phyloP scores from a whole-genome alignment of 2,329 filamentous ascomycete genomes.

The Epichloe typhina region DNA sequence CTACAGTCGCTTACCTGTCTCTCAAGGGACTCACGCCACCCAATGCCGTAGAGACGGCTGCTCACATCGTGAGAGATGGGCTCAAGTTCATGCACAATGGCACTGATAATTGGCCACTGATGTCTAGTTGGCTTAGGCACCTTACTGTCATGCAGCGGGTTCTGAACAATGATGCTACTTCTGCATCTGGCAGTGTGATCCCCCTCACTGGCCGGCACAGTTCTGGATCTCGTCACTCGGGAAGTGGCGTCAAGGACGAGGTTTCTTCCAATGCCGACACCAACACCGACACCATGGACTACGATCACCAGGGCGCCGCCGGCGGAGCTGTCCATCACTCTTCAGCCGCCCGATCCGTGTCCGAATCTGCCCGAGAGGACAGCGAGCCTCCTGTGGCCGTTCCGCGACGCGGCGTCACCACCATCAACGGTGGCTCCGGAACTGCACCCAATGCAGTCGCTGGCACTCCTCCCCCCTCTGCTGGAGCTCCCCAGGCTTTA shows the following conservation, averaged over 20 bases:
- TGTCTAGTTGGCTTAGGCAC: conserved; percentile 46
- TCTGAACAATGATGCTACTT: conserved; percentile 36
- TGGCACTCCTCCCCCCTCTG: conserved; percentile 24
- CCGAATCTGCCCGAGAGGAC: conserved; percentile 31
- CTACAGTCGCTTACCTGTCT: conserved; percentile 48
- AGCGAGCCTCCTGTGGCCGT: conserved; percentile 39
- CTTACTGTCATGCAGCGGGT: conserved; percentile 49
- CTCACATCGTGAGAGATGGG: conserved; percentile 43
- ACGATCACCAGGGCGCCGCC: conserved; percentile 29
- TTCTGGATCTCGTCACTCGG: conserved; percentile 15
- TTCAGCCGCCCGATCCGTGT: conserved; percentile 21
- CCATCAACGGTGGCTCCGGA: conserved; percentile 44
- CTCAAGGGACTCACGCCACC: conserved; percentile 45
- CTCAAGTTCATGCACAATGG: conserved; percentile 46
- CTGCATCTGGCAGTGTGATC: conserved; percentile 13
- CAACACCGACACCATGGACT: conserved; percentile 44
- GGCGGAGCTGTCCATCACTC: conserved; percentile 16
- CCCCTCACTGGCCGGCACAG: conserved; percentile 14
- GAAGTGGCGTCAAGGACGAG: conserved; percentile 37
- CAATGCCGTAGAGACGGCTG: conserved; percentile 43
- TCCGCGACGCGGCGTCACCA: conserved; percentile 40
- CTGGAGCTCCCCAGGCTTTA: conserved; percentile 11
- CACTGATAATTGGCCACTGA: conserved; percentile 45
- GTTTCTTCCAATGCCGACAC: conserved; percentile 40
- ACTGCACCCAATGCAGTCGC: conserved; percentile 33